Evolutionary conservation across 163 green algal species (phyloP).

Genomic region (Scenedesmus sp.): DNA sequence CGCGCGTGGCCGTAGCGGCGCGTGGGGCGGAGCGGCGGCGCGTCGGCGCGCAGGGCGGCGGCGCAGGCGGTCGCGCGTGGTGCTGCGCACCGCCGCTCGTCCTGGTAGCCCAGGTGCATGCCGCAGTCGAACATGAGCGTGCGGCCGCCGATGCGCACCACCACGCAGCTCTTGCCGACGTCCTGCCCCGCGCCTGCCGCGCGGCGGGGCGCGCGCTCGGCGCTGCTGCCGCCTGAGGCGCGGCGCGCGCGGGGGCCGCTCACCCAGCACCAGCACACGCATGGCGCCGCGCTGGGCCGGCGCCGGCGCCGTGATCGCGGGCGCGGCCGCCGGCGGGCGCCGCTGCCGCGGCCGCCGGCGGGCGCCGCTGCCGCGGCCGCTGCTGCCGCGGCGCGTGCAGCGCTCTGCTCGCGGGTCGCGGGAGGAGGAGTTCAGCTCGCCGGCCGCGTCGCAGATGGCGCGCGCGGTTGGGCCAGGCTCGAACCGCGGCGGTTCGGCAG

Average conservation of each 20-base stretch:
- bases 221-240: not conserved
- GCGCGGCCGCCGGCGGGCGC: too few relatives aligned
- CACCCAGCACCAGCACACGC: conserved; percentile 24
- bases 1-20: not conserved
- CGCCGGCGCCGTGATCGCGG: too few relatives aligned
- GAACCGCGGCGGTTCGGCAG: too few relatives aligned
- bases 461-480: too few relatives aligned
- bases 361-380: too few relatives aligned
- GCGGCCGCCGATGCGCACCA: conserved; percentile 62
- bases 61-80: not conserved
- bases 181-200: conserved; percentile 73
- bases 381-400: too few relatives aligned
- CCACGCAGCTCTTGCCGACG: conserved; percentile 73
- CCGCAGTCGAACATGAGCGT: conserved; percentile 84
- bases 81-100: conserved; percentile 49
- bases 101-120: conserved; percentile 70
- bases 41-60: not conserved
- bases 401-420: too few relatives aligned
- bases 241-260: not conserved
- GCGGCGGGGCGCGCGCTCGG: not conserved
- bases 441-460: too few relatives aligned
- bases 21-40: not conserved
- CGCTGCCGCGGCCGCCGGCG: too few relatives aligned
- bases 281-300: not conserved
- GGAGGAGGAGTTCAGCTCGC: too few relatives aligned